phyloP scores from a whole-genome alignment of 176 grass and related monocot genomes.

The Melocanna baccifera region DNA sequence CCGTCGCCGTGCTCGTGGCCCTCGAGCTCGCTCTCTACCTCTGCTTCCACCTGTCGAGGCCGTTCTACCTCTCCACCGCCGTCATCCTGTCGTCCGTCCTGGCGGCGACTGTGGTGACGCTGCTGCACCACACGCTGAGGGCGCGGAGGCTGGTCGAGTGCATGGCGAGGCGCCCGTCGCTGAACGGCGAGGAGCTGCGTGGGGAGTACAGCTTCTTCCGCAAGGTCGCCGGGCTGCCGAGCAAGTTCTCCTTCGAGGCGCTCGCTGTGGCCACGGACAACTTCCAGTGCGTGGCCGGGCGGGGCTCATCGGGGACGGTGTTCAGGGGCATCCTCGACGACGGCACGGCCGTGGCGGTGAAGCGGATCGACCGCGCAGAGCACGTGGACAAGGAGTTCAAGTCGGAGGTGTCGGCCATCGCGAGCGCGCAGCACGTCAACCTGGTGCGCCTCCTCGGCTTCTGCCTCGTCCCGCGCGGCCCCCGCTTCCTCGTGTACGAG shows the following conservation, averaged over 20 bases:
- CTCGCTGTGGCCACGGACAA: constrained; percentile 53
- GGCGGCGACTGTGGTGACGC: neutral
- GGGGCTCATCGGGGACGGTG: constrained; percentile 57
- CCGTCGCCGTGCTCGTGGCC: neutral
- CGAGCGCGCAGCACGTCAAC: constrained; percentile 53
- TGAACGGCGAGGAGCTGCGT: constrained; percentile 25
- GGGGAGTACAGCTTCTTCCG: constrained; percentile 73
- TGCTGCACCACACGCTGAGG: constrained; percentile 20
- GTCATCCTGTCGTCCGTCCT: constrained; percentile 17
- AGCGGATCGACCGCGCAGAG: constrained; percentile 41
- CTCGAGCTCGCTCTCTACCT: constrained; percentile 26
- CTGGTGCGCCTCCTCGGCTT: constrained; percentile 58
- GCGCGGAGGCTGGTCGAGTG: neutral
- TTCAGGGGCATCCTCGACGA: constrained; percentile 71
- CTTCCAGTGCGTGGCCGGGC: constrained; percentile 50
- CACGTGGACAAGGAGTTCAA: constrained; percentile 52
- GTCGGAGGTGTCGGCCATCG: constrained; percentile 59
- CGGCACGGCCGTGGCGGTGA: constrained; percentile 60
- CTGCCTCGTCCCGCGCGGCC: constrained; percentile 36
- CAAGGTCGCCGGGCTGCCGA: constrained; percentile 56
- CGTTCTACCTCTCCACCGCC: constrained; percentile 35
- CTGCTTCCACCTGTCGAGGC: constrained; percentile 30
- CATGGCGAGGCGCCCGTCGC: neutral
- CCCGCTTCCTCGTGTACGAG: constrained; percentile 58
- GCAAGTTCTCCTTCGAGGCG: constrained; percentile 36